Evolutionary conservation across 140 eudicot species (phyloP).

Genomic region (Cichorium intybus): DNA sequence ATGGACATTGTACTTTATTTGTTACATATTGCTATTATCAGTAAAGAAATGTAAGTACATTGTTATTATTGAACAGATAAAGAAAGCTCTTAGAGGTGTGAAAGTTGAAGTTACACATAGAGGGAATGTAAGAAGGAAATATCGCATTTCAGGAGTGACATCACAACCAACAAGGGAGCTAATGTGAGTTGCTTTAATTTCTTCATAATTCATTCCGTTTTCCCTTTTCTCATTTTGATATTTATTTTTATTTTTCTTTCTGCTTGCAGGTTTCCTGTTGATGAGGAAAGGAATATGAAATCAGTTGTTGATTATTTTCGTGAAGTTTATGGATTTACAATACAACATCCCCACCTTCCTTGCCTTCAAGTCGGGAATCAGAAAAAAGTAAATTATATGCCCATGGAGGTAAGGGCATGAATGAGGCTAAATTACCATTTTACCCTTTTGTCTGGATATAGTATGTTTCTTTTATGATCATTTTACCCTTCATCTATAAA

Average conservation of each 20-base stretch:
- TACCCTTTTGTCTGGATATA: too few species aligned
- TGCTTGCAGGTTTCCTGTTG: slow-evolving; percentile 63
- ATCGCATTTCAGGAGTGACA: slow-evolving; percentile 70
- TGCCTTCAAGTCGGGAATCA: slow-evolving; percentile 72
- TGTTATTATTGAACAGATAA: slow-evolving; percentile 35
- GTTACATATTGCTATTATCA: too few species aligned
- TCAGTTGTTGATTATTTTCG: slow-evolving; percentile 74
- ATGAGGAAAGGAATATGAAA: slow-evolving; percentile 63
- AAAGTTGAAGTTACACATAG: slow-evolving; percentile 86
- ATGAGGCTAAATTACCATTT: neutral
- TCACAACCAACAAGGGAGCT: slow-evolving; percentile 70
- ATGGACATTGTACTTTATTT: too few species aligned
- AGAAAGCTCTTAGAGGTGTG: slow-evolving; percentile 72
- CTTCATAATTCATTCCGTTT: neutral
- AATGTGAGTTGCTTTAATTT: slow-evolving; percentile 39
- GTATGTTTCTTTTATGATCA: too few species aligned
- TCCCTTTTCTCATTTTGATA: neutral
- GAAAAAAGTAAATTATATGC: slow-evolving; percentile 64
- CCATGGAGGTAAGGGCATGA: slow-evolving; percentile 80
- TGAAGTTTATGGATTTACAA: slow-evolving; percentile 65
- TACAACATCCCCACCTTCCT: slow-evolving; percentile 63
- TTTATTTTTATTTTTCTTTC: neutral
- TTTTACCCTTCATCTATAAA: neutral
- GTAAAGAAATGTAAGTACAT: neutral
- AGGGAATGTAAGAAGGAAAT: slow-evolving; percentile 62